These are phyloP conservation scores for Monosporascus sp. DNA, from an alignment of 2,329 filamentous ascomycete genomes.

Conservation along the genomic window DNA sequence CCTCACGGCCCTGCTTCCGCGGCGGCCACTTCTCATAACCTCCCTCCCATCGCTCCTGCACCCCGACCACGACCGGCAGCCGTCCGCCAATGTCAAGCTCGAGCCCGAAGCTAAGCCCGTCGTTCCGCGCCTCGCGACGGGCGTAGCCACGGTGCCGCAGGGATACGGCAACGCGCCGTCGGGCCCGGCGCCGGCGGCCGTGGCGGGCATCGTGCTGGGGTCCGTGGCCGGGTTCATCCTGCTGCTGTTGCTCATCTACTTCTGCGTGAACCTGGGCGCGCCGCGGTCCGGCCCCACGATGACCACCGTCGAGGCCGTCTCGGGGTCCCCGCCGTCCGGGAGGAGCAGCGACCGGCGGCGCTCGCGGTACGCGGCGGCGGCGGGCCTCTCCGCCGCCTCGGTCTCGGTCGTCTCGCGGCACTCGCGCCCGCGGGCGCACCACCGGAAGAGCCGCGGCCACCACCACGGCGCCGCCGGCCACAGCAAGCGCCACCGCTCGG, in stretches of 20 bases:
- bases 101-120: constrained; percentile 3
- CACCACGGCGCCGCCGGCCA: constrained; percentile 1
- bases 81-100: constrained; percentile 7
- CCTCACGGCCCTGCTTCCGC: neutral
- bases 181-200: constrained; percentile 26
- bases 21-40: neutral
- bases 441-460: constrained; percentile 1
- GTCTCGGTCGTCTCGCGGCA: constrained; percentile 26
- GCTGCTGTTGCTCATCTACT: constrained; percentile 22
- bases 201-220: constrained; percentile 30
- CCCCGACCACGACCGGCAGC: constrained; percentile 4
- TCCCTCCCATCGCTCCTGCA: constrained; percentile 2
- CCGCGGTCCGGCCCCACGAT: too few relatives aligned
- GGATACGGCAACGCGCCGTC: constrained; percentile 37
- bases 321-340: constrained; percentile 20
- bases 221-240: constrained; percentile 37
- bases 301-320: too few relatives aligned
- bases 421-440: constrained; percentile 15
- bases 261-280: constrained; percentile 20
- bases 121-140: constrained; percentile 14
- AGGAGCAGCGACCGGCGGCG: constrained; percentile 25
- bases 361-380: constrained; percentile 23
- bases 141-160: constrained; percentile 34
- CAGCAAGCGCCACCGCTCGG: neutral
- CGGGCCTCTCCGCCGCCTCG: constrained; percentile 15